Evolutionary conservation across 2,329 filamentous ascomycete genomes (phyloP).

Genomic region (Dactylonectria estremocensis): DNA sequence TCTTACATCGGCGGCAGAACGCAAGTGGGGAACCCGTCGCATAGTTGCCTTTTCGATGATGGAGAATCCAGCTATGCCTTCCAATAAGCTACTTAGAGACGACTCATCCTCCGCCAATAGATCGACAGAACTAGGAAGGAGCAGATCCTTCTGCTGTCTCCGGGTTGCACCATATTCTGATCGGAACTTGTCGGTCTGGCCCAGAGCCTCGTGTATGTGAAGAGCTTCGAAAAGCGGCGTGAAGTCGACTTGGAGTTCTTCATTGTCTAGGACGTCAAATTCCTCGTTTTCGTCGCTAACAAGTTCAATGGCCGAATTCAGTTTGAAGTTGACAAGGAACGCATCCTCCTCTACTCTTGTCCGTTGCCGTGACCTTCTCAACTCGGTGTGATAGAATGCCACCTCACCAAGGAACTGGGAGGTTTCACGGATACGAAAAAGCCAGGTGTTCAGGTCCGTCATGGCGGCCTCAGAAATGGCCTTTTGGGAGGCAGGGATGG

Average conservation of each 20-base stretch:
- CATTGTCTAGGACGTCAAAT: constrained; percentile 95
- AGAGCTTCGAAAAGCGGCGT: constrained; percentile 94
- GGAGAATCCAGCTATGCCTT: constrained; percentile 95
- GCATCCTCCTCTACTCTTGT: constrained; percentile 83
- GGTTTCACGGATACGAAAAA: constrained; percentile 94
- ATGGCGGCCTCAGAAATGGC: constrained; percentile 97
- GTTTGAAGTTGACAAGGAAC: constrained; percentile 85
- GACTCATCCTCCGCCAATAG: constrained; percentile 87
- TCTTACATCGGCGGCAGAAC: constrained; percentile 84
- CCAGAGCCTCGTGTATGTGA: constrained; percentile 95
- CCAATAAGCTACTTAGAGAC: constrained; percentile 89
- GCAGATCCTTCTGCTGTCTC: constrained; percentile 90
- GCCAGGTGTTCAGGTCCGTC: constrained; percentile 96
- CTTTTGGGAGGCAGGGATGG: constrained; percentile 92
- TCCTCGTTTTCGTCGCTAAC: constrained; percentile 97
- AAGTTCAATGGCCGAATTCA: constrained; percentile 96
- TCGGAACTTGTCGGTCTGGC: constrained; percentile 92
- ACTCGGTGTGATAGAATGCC: constrained; percentile 95
- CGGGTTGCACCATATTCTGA: constrained; percentile 93
- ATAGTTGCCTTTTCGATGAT: constrained; percentile 97
- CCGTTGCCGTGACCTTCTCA: constrained; percentile 86
- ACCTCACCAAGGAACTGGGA: constrained; percentile 97
- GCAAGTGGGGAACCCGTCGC: constrained; percentile 85
- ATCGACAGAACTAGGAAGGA: constrained; percentile 83
- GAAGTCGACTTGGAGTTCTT: constrained; percentile 95